Base-by-base conservation (phyloP, 139 green algal species). In the Chlorella sp. region DNA sequence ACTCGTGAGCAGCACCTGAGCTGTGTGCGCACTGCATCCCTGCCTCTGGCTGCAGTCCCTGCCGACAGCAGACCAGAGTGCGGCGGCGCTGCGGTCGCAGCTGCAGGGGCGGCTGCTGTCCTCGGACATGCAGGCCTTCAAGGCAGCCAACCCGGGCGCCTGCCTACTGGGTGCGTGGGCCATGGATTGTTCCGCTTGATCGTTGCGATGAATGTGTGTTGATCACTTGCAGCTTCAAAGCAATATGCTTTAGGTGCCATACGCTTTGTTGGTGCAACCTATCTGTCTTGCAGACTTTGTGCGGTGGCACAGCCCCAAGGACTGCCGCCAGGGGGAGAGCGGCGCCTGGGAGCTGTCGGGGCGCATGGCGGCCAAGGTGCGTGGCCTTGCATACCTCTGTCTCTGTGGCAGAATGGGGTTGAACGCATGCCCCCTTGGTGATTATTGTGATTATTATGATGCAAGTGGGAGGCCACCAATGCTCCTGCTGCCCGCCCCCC, bases 81-180 rank as follows among this genome's bases (percentile, higher is more conserved):
- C 87, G 25, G 74, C 87, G 56, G 86, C 74, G 83, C 75, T 83
- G 84, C 28, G 57, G 63, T 11, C 75, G 5, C 75, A 83, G 71
- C 68, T 95, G 85, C 78, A 92, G 76, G 89, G 88, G 0, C 85
- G 88, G 41, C 81, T 93, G 74, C 89, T 98, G 62, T 32, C 83
- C 1, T 90, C 88, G 7, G 95, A 98, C 88, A 98, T 98, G 94
- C 86, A 93, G 2, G 94, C 96, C 1, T 98, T 98, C 92, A 98
- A 98, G 89, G 96, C 96, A 7, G 96, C 95, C 67, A 98, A 98
- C 86, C 94, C 94, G 16, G 91, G 92, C 11, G 90, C 87, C 63
- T 80, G 87, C 28, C 89, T 98, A 28, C 34, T 81, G 56, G 75
- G 75, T 81, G 56, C 36, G 75, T 1, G 21, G 7, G 73, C 39